A percentile compares a stretch with the other conserved stretches of the same genome.
These are phyloP conservation scores for Lactarius tabidus DNA, from an alignment of 768 basidiomycete genomes.

Conservation along the genomic window DNA sequence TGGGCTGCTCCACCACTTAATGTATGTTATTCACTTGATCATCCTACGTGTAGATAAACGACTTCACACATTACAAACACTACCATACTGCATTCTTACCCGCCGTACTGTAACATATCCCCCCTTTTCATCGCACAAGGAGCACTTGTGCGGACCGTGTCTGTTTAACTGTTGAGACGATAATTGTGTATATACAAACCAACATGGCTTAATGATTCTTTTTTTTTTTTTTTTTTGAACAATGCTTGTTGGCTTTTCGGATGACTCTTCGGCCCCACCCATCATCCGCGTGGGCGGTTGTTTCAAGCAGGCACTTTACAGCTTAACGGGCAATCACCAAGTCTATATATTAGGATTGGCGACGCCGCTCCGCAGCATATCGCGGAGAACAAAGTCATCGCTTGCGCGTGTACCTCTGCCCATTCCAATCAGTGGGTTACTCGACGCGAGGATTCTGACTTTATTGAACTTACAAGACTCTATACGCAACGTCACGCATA, in stretches of 20 bases:
- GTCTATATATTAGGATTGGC: conserved; percentile 44
- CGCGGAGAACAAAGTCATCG: conserved; percentile 43
- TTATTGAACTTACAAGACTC: conserved; percentile 51
- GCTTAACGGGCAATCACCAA: conserved; percentile 29
- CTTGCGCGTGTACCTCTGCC: conserved; percentile 44
- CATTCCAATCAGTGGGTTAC: background rate
- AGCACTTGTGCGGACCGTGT: background rate
- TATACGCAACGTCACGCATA: conserved; percentile 58
- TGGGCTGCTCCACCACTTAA: background rate
- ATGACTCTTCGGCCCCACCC: background rate
- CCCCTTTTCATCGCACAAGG: conserved; percentile 3
- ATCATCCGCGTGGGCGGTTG: background rate
- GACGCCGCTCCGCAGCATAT: conserved; percentile 58
- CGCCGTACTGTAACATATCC: conserved; percentile 16
- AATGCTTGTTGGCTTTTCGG: no score
- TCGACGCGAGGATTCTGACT: background rate
- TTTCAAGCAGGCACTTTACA: background rate
- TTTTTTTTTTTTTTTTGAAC: no score
- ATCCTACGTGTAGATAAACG: conserved; percentile 13
- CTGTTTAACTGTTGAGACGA: conserved; percentile 5
- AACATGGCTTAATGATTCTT: conserved; percentile 6
- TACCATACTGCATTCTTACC: conserved; percentile 12
- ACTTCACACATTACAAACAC: conserved; percentile 11
- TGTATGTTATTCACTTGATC: conserved; percentile 10
- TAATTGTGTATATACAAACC: conserved; percentile 13